Base-by-base conservation (phyloP, 768 basidiomycete species). In the Kondoa malvinella region DNA sequence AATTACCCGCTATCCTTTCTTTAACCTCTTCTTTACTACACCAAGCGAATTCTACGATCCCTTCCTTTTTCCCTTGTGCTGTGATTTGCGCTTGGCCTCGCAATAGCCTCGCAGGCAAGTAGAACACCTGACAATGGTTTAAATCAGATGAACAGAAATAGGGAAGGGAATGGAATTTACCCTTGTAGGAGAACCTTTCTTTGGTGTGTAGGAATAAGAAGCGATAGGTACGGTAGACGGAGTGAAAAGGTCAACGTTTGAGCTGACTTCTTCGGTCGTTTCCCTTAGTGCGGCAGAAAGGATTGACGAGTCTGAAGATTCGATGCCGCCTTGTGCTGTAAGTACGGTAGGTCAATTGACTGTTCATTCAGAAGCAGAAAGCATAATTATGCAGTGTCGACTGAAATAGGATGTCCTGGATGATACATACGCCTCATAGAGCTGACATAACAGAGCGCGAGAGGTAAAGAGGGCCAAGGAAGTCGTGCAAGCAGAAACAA, bases 41-140 rank as follows among this genome's bases (percentile, higher is more conserved):
- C 92, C 92, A 97, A 4, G 89, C 92, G 78, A 88, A 92, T 73
- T 88, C 88, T 63, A 80, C 78, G 69, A 87, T 79, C 26, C 78
- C 76, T 70, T 77, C 73, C 21, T 81, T 77, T n/a, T 80, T 75
- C 33, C 82, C 76, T 21, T 86, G 84, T 25, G 8, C 40, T 56
- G 69, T 27, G 1, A 32, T 56, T 15, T 79, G 80, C 33, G 86
- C 86, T 76, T 92, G 88, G 21, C 94, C 94, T 1, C 89, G 85
- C 74, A 96, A 81, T 65, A 96, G 88, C 75, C 95, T 92, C 25
- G 84, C 89, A 76, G 95, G 95, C 80, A 88, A 88, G 80, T 95
- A 89, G 80, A 97, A 99, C 25, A 87, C 81, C 92, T 95, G 73
- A 0, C 40, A 8, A 50, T 8, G 56, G 29, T 29, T 66, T 32